Base-by-base conservation (phyloP, 2,329 filamentous ascomycete genomes). In the Sarocladiaceae sp. region DNA sequence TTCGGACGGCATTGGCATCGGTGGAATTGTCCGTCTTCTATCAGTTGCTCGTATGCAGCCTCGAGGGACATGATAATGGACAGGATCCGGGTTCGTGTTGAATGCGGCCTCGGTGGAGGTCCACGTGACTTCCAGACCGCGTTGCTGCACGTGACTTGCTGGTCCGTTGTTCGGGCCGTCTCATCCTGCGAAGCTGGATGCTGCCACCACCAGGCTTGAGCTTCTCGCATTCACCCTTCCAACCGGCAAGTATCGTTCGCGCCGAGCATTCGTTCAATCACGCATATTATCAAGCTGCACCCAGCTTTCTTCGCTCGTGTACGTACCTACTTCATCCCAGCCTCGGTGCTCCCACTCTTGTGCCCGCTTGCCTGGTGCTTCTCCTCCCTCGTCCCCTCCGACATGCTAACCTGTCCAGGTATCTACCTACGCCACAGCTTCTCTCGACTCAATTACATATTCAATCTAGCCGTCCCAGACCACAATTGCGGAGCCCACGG, bases 161-260 rank as follows among this genome's bases (percentile, higher is more conserved):
- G n/a, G n/a, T n/a, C n/a, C n/a, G n/a, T n/a, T n/a, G n/a, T n/a
- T 29, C 23, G 21, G 34, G 34, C 9, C 19, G 5, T 26, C 15
- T 39, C 20, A 39, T 41, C 23, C 10, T 41, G n/a, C 24, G 37
- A 41, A 41, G 5, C 23, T 41, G 34, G 34, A 41, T 41, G 23
- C 37, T 29, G 13, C 37, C 37, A 41, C 4, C 24, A 16, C 37
- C 37, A 41, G 37, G n/a, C 7, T 41, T 11, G 37, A 41, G 37
- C 37, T 41, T 12, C 37, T 41, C 37, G 24, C 24, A 16, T 18
- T 41, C 24, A 41, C 37, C n/a, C 37, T 29, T 16, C 24, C n/a
- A 41, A n/a, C 37, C 23, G 37, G 37, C 37, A 41, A 41, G 37
- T 41, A 41, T 41, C 37, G 19, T 41, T 41, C 37, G 37, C 37